phyloP scores from a whole-genome alignment of 306 rosid species.

The Cucumis melo region DNA sequence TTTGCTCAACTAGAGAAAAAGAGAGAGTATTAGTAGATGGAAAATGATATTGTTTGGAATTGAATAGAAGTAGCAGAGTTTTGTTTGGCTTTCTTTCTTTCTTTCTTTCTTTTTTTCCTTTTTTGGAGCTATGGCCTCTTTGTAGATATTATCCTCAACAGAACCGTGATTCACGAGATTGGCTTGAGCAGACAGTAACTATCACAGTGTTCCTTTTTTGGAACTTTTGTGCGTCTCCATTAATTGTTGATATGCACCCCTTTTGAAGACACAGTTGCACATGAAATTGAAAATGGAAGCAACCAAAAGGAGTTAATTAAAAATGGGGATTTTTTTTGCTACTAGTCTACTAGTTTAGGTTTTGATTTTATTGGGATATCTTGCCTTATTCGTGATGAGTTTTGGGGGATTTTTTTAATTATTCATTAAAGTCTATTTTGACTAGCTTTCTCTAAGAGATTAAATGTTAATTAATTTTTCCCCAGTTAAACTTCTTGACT shows the following conservation, averaged over 20 bases:
- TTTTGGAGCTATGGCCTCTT: conserved; percentile 25
- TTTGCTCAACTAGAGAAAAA: neutral
- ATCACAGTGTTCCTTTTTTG: conserved; percentile 19
- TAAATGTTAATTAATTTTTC: neutral
- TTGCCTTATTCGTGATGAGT: neutral
- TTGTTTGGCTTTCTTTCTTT: neutral
- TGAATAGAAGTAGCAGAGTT: neutral
- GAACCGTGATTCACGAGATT: conserved; percentile 82
- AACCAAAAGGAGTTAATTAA: neutral
- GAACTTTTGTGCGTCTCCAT: conserved; percentile 32
- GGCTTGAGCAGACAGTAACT: conserved; percentile 55
- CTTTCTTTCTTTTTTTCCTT: neutral
- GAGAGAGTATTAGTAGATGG: neutral
- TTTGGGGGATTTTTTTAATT: neutral
- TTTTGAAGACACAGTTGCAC: conserved; percentile 5
- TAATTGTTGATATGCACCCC: conserved; percentile 19
- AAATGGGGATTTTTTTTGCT: neutral
- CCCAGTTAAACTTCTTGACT: conserved; percentile 88
- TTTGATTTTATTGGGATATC: neutral
- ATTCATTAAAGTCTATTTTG: neutral
- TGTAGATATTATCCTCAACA: conserved; percentile 25
- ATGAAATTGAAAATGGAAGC: conserved; percentile 13
- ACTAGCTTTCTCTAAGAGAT: neutral
- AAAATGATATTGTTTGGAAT: neutral
- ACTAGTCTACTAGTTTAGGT: neutral